phyloP scores from a whole-genome alignment of 2,329 filamentous ascomycete genomes.

The Podosphaera fusca region DNA sequence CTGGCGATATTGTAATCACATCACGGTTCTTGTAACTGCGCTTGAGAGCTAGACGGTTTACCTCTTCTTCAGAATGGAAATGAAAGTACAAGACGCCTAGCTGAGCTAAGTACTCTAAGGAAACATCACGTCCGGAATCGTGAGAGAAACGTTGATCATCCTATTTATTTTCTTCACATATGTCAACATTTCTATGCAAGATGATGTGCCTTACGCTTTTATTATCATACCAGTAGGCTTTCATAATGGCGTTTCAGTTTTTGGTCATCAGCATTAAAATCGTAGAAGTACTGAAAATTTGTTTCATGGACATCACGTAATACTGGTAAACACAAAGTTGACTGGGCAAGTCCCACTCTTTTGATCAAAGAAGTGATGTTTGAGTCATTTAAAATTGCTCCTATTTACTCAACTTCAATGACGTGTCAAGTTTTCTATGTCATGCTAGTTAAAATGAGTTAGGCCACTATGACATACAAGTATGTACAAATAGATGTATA shows the following conservation, averaged over 20 bases:
- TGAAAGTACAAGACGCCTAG: constrained; percentile 65
- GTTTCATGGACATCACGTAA: background rate
- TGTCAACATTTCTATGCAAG: constrained; percentile 1
- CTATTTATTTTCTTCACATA: constrained; percentile 22
- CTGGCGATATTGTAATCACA: constrained; percentile 70
- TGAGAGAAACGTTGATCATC: constrained; percentile 86
- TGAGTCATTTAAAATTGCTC: background rate
- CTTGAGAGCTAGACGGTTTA: constrained; percentile 49
- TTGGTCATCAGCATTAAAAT: background rate
- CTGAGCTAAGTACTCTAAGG: constrained; percentile 38
- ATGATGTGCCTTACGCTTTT: constrained; percentile 23
- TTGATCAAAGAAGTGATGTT: background rate
- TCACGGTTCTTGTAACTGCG: constrained; percentile 88
- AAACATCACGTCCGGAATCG: constrained; percentile 54
- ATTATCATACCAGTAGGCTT: constrained; percentile 51
- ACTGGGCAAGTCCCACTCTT: background rate
- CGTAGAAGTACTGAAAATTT: background rate
- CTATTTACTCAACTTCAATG: background rate
- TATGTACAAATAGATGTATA: too few relatives aligned
- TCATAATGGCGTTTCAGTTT: constrained; percentile 23
- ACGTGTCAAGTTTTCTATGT: too few relatives aligned
- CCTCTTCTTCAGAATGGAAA: constrained; percentile 37
- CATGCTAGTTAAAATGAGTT: too few relatives aligned
- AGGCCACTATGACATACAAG: too few relatives aligned
- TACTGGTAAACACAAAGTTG: background rate